These are phyloP conservation scores for Tubosaeta brunneosetosa DNA, from an alignment of 768 basidiomycete species.

Conservation along the genomic window DNA sequence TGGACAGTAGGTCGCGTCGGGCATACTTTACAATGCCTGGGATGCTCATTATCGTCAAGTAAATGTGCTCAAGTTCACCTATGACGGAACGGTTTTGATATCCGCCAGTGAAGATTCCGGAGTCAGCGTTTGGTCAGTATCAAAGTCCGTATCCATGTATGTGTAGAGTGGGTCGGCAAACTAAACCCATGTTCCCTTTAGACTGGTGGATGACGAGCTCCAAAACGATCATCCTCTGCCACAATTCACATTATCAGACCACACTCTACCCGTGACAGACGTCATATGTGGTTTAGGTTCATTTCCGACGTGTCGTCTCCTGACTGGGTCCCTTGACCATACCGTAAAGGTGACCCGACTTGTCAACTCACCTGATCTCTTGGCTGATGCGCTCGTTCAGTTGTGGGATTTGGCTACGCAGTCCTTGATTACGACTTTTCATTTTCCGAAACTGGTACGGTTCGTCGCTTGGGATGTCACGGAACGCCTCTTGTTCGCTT, in stretches of 20 bases:
- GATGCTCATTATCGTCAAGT: constrained; percentile 95
- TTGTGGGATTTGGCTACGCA: constrained; percentile 77
- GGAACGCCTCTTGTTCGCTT: constrained; percentile 87
- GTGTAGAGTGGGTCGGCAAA: constrained; percentile 8
- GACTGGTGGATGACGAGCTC: constrained; percentile 70
- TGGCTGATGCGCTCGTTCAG: constrained; percentile 36
- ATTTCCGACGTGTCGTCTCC: constrained; percentile 71
- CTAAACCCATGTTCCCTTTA: constrained; percentile 26
- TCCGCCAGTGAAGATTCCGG: constrained; percentile 91
- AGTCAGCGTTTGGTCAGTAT: constrained; percentile 83
- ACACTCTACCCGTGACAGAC: constrained; percentile 86
- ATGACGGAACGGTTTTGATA: constrained; percentile 73
- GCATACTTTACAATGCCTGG: constrained; percentile 87
- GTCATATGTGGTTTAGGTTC: constrained; percentile 73
- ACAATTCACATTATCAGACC: constrained; percentile 79
- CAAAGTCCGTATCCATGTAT: constrained; percentile 53
- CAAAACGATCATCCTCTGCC: constrained; percentile 75
- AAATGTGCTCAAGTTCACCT: constrained; percentile 76
- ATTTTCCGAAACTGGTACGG: constrained; percentile 74
- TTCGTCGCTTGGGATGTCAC: constrained; percentile 74
- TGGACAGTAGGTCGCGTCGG: constrained; percentile 72
- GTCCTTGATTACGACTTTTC: constrained; percentile 78
- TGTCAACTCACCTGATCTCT: constrained; percentile 10
- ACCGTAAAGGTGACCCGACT: constrained; percentile 71
- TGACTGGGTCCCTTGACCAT: constrained; percentile 84